phyloP scores from a whole-genome alignment of 2,329 filamentous ascomycete species.

The Neonectria magnoliae region DNA sequence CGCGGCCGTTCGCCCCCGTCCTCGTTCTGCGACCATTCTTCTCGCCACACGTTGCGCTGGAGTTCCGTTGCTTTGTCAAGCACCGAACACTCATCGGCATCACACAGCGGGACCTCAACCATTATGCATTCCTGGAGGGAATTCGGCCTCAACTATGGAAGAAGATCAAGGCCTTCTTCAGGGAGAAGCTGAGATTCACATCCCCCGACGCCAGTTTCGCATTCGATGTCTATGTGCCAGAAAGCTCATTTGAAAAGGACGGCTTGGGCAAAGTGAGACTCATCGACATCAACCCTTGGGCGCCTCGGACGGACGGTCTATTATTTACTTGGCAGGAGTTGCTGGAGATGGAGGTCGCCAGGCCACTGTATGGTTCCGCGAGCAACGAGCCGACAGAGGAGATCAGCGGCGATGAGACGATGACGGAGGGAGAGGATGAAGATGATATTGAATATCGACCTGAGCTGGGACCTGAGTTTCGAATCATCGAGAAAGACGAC shows the following conservation, averaged over 20 bases:
- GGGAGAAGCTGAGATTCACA: slow-evolving; percentile 74
- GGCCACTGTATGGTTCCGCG: slow-evolving; percentile 62
- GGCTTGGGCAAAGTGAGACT: slow-evolving; percentile 81
- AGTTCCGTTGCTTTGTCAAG: slow-evolving; percentile 96
- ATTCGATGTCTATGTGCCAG: slow-evolving; percentile 93
- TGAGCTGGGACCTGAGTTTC: slow-evolving; percentile 78
- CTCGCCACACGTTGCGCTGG: slow-evolving; percentile 86
- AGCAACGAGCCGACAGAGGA: slow-evolving; percentile 45
- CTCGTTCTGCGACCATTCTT: slow-evolving; percentile 90
- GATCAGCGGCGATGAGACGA: slow-evolving; percentile 50
- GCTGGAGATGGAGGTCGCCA: slow-evolving; percentile 73
- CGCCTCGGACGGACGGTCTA: slow-evolving; percentile 85
- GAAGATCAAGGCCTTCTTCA: slow-evolving; percentile 82
- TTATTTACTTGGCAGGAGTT: slow-evolving; percentile 93
- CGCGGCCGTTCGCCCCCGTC: slow-evolving; percentile 72
- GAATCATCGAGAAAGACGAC: slow-evolving; percentile 84
- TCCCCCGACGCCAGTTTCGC: slow-evolving; percentile 88
- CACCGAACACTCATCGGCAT: slow-evolving; percentile 82
- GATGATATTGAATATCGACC: slow-evolving; percentile 61
- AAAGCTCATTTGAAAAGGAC: slow-evolving; percentile 62
- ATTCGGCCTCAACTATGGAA: slow-evolving; percentile 73
- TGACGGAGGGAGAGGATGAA: slow-evolving; percentile 52
- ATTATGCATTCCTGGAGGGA: slow-evolving; percentile 81
- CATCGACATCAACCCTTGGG: slow-evolving; percentile 97
- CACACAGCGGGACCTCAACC: slow-evolving; percentile 88